Conservation (phyloP, 1,139 yeast genomes). For the Taphrina wiesneri region DNA sequence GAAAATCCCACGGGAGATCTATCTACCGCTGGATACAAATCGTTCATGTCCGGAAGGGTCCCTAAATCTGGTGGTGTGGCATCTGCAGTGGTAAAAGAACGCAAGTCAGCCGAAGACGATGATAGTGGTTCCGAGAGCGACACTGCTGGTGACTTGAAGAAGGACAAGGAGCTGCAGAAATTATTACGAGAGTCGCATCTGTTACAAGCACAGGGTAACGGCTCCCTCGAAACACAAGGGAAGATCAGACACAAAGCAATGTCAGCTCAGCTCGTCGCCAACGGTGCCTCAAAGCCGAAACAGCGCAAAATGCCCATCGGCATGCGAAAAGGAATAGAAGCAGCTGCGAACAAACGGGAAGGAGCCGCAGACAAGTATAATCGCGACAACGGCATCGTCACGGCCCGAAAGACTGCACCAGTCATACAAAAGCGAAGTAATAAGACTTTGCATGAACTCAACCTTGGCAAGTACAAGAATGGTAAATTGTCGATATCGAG, state of each 20-base stretch:
- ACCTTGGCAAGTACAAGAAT: slow-evolving; percentile 32
- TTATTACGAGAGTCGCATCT: slow-evolving; percentile 36
- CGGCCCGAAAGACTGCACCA: slow-evolving; percentile 17
- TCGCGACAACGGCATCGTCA: slow-evolving; percentile 30
- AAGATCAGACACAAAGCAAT: slow-evolving; percentile 22
- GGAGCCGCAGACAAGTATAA: slow-evolving; percentile 11
- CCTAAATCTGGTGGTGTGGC: neutral
- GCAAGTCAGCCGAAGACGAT: slow-evolving; percentile 2
- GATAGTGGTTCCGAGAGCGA: slow-evolving; percentile 7
- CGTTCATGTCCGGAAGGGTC: slow-evolving; percentile 32
- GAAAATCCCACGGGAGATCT: neutral
- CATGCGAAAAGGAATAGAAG: slow-evolving; percentile 26
- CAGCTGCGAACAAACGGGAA: slow-evolving; percentile 16
- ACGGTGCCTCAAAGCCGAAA: slow-evolving; percentile 19
- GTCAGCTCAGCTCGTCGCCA: slow-evolving; percentile 8
- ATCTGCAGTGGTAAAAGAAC: neutral
- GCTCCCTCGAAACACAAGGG: slow-evolving; percentile 11
- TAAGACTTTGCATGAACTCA: slow-evolving; percentile 14
- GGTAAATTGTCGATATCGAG: slow-evolving; percentile 22
- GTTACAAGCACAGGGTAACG: slow-evolving; percentile 27
- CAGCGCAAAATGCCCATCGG: slow-evolving; percentile 31
- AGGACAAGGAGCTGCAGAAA: slow-evolving; percentile 36
- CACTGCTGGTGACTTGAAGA: slow-evolving; percentile 32
- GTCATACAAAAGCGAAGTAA: slow-evolving; percentile 1
- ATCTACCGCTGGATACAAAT: slow-evolving; percentile 19